These are phyloP conservation scores for Trichosporon coremiiforme DNA, from an alignment of 1,284 basidiomycete genomes.

Conservation along the genomic window DNA sequence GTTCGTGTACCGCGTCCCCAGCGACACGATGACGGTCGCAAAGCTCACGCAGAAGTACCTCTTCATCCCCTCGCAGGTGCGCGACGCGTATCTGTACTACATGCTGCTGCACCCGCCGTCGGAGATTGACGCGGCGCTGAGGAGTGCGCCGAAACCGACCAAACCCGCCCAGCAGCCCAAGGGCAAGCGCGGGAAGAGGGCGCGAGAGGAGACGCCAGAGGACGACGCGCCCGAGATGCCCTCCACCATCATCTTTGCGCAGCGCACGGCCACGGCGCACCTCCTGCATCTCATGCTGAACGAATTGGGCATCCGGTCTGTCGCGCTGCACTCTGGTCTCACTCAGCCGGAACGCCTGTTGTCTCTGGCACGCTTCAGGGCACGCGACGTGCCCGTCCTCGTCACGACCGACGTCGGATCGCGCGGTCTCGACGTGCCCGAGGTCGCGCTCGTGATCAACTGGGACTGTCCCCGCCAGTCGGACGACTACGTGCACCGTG, in stretches of 20 bases:
- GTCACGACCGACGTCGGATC: constrained; percentile 94
- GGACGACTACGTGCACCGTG: constrained; percentile 65
- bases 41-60: constrained; percentile 86
- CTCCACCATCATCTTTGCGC: constrained; percentile 94
- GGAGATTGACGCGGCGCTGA: constrained; percentile 61
- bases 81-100: constrained; percentile 90
- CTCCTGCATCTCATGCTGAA: constrained; percentile 81
- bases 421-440: constrained; percentile 90
- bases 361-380: constrained; percentile 83
- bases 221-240: constrained; percentile 62
- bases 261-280: constrained; percentile 81
- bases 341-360: constrained; percentile 81
- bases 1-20: constrained; percentile 80
- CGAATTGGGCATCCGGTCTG: constrained; percentile 76
- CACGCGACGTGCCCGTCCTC: constrained; percentile 83
- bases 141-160: constrained; percentile 40
- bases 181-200: constrained; percentile 34
- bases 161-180: constrained; percentile 8
- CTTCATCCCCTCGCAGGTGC: constrained; percentile 90
- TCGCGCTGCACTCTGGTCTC: constrained; percentile 89
- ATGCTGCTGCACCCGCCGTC: constrained; percentile 85
- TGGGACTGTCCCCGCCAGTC: constrained; percentile 80
- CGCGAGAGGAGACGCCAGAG: constrained; percentile 45
- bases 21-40: constrained; percentile 77
- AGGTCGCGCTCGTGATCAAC: constrained; percentile 92